A percentile compares a stretch with the other conserved stretches of the same genome.
Conservation (phyloP, 352 stramenopile genomes). For the Blastocystis sp. region DNA sequence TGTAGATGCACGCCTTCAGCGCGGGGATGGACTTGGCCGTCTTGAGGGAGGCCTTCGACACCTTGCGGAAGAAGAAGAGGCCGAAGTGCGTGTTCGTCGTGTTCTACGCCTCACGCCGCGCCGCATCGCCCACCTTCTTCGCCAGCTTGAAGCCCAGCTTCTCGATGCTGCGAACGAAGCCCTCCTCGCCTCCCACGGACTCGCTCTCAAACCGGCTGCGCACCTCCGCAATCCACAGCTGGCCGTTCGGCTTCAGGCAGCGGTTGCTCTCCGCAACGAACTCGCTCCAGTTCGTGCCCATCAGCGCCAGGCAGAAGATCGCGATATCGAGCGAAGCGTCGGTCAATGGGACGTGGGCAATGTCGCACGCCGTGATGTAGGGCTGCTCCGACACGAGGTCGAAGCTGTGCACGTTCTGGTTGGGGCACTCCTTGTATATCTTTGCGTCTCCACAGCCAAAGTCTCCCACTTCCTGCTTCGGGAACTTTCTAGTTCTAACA, state of each 20-base stretch:
- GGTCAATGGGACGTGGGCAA: slow-evolving; percentile 50
- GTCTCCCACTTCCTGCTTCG: slow-evolving; percentile 23
- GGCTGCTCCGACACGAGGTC: slow-evolving; percentile 37
- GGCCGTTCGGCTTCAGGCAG: slow-evolving; percentile 9
- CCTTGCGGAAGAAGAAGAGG: slow-evolving; percentile 53
- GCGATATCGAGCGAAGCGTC: slow-evolving; percentile 47
- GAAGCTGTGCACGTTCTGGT: slow-evolving; percentile 58
- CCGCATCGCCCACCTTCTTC: not conserved
- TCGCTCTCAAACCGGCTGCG: slow-evolving; percentile 57
- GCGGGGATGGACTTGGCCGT: not conserved
- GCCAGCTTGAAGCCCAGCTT: slow-evolving; percentile 34
- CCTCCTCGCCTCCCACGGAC: slow-evolving; percentile 30
- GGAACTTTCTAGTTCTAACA: slow-evolving; percentile 40
- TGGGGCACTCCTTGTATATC: slow-evolving; percentile 55
- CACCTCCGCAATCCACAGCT: slow-evolving; percentile 61
- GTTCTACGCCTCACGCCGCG: not conserved
- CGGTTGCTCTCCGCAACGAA: slow-evolving; percentile 57
- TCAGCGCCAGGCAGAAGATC: slow-evolving; percentile 50
- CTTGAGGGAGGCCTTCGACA: not conserved
- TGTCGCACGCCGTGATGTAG: slow-evolving; percentile 55
- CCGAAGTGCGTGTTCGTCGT: slow-evolving; percentile 37
- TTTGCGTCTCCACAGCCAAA: slow-evolving; percentile 65
- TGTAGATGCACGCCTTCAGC: slow-evolving; percentile 58
- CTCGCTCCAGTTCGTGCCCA: slow-evolving; percentile 64
- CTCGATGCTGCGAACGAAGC: slow-evolving; percentile 55